A percentile compares a stretch with the other conserved stretches of the same genome.
phyloP scores from a whole-genome alignment of 2,329 filamentous ascomycete species.

The Calonectria crousiana region DNA sequence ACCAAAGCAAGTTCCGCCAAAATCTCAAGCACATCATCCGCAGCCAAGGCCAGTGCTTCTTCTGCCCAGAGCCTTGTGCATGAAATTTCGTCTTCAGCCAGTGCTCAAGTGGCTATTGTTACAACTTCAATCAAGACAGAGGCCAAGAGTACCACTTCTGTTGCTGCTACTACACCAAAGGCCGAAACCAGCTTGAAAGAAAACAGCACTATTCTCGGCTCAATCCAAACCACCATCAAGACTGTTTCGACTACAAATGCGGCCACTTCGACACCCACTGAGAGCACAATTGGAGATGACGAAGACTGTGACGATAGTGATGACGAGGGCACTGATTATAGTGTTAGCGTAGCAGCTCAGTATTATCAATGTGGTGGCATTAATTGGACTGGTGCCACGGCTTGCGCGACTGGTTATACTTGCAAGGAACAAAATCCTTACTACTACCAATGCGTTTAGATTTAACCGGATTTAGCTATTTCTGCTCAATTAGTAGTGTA shows the following conservation, averaged over 20 bases:
- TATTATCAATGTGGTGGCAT: conserved; percentile 56
- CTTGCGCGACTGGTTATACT: conserved; percentile 54
- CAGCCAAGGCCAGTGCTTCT: background rate
- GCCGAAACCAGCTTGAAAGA: background rate
- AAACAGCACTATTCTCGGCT: too few species aligned
- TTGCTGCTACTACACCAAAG: background rate
- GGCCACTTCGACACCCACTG: background rate
- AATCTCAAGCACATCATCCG: conserved; percentile 1
- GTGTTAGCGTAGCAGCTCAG: background rate
- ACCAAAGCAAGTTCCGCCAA: background rate
- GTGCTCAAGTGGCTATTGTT: too few species aligned
- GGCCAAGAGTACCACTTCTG: conserved; percentile 7
- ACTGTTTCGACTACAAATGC: background rate
- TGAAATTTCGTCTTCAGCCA: background rate
- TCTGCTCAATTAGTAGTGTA: too few species aligned
- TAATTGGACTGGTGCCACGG: conserved; percentile 55
- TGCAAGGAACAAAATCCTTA: conserved; percentile 53
- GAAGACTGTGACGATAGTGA: conserved; percentile 8
- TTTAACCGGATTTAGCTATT: background rate
- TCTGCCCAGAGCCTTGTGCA: background rate
- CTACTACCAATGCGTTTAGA: conserved; percentile 53
- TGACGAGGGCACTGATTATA: background rate
- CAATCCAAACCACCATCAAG: background rate
- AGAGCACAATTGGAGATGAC: background rate
- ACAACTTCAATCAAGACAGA: background rate